phyloP scores from a whole-genome alignment of 495 filamentous ascomycete species.

The Xanthoparmelia taractica region DNA sequence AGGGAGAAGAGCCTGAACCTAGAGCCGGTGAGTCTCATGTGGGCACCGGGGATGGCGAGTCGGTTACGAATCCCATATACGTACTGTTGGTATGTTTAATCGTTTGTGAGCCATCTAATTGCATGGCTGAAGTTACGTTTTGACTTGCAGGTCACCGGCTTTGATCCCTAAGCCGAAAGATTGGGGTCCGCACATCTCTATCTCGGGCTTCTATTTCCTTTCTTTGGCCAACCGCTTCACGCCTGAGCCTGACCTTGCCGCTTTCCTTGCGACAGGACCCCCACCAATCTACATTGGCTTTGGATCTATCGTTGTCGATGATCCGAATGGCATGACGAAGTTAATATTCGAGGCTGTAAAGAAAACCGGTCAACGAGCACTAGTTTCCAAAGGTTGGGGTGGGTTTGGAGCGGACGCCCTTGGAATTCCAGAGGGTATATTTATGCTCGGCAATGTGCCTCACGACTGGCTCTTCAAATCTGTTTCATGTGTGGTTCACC shows the following conservation, averaged over 20 bases:
- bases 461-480: conserved; percentile 78
- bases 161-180: conserved; percentile 73
- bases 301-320: conserved; percentile 73
- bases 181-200: conserved; percentile 63
- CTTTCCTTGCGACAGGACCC: conserved; percentile 58
- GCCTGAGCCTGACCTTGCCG: conserved; percentile 52
- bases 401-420: conserved; percentile 57
- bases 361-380: conserved; percentile 57
- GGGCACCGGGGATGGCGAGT: conserved; percentile 57
- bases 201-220: conserved; percentile 70
- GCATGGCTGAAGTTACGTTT: background rate
- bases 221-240: conserved; percentile 55
- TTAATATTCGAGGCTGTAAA: conserved; percentile 62
- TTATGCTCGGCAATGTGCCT: conserved; percentile 68
- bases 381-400: conserved; percentile 79
- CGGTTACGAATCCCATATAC: conserved; percentile 65
- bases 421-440: conserved; percentile 57
- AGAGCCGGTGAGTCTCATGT: conserved; percentile 57
- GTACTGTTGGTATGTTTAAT: conserved; percentile 56
- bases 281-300: conserved; percentile 77
- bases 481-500: conserved; percentile 71
- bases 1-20: conserved; percentile 56
- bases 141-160: conserved; percentile 51
- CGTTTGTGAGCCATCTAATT: background rate
- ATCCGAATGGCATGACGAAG: conserved; percentile 58